Conservation (phyloP, 2,329 filamentous ascomycete species). For the Saccharata proteae region DNA sequence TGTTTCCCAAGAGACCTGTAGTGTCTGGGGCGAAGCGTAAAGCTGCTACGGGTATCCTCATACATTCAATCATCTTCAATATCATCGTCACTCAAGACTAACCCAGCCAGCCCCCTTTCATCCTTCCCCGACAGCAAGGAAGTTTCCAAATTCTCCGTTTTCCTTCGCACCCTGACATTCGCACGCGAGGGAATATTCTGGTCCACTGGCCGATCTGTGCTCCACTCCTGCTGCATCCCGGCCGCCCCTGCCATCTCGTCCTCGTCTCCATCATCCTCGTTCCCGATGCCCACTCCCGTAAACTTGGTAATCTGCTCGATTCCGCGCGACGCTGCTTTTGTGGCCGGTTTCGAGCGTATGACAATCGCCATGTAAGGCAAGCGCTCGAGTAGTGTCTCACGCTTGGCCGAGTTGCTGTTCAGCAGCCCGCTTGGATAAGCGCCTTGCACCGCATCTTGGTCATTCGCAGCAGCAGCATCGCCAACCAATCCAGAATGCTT, state of each 20-base stretch:
- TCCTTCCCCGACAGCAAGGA: constrained; percentile 4
- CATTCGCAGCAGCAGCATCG: background rate
- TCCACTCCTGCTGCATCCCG: constrained; percentile 26
- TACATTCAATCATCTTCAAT: constrained; percentile 25
- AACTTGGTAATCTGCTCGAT: constrained; percentile 60
- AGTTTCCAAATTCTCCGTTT: constrained; percentile 5
- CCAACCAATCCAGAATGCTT: constrained; percentile 5
- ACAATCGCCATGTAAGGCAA: constrained; percentile 77
- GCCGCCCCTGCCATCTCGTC: constrained; percentile 13
- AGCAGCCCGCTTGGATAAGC: constrained; percentile 29
- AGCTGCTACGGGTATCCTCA: too few species aligned
- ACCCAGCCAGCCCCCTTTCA: constrained; percentile 19
- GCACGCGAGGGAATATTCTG: constrained; percentile 13
- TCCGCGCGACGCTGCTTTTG: constrained; percentile 34
- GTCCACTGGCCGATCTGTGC: constrained; percentile 28
- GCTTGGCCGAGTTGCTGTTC: constrained; percentile 53
- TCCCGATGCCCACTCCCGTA: constrained; percentile 36
- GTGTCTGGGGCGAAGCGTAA: too few species aligned
- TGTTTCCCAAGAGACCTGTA: too few species aligned
- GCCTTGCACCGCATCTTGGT: constrained; percentile 10
- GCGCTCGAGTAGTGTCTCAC: constrained; percentile 70
- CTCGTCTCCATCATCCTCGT: constrained; percentile 18
- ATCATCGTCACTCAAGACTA: constrained; percentile 36
- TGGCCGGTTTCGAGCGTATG: constrained; percentile 17
- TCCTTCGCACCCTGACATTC: constrained; percentile 13